Evolutionary conservation across 768 basidiomycete genomes (phyloP).

Genomic region (Boletus sp.): DNA sequence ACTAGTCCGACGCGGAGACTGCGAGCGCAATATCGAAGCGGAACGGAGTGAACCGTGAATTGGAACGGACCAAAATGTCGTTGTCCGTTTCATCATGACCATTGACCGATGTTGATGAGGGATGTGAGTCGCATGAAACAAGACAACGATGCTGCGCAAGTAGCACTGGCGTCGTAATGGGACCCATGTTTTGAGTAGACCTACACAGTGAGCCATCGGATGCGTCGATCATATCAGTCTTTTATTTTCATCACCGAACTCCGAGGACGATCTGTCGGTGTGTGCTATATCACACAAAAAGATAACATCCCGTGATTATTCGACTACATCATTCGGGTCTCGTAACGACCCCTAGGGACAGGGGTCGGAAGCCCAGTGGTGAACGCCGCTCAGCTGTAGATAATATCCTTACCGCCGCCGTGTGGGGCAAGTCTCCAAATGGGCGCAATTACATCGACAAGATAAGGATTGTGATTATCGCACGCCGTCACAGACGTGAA

Average conservation of each 20-base stretch:
- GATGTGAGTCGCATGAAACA: not conserved
- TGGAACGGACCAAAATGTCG: not conserved
- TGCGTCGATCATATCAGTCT: not conserved
- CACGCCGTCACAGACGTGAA: not conserved
- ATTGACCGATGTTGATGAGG: not conserved
- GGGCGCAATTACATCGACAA: not conserved
- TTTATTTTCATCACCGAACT: not conserved
- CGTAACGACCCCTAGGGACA: conserved; percentile 8
- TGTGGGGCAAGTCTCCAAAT: not conserved
- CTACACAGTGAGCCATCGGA: not conserved
- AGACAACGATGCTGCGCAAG: not conserved
- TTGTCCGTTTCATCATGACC: not conserved
- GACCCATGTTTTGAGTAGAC: not conserved
- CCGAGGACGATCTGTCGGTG: conserved; percentile 10
- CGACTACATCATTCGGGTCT: not conserved
- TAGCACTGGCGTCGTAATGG: not conserved
- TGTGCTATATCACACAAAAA: conserved; percentile 4
- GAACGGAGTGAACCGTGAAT: not conserved
- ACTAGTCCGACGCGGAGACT: not conserved
- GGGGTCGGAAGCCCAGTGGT: not conserved
- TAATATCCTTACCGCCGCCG: not conserved
- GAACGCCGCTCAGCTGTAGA: not conserved
- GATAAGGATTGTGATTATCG: not conserved
- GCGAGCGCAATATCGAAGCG: not conserved
- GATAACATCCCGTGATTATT: conserved; percentile 6